phyloP scores from a whole-genome alignment of 164 flowering plant genomes.

The Cinnamomum chago region DNA sequence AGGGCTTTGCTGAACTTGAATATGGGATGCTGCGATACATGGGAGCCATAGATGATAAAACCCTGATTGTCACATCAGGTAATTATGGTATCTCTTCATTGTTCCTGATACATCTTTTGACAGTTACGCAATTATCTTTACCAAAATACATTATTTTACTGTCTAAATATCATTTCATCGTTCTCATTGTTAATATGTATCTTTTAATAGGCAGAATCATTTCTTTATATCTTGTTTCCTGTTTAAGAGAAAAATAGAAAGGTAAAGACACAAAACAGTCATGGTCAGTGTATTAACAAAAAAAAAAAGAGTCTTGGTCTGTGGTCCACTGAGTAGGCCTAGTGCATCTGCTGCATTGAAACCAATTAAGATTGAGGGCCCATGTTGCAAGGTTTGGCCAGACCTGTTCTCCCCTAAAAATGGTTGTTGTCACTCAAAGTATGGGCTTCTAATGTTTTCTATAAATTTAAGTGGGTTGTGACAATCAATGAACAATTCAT shows the following conservation, averaged over 20 bases:
- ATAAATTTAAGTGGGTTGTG: no score
- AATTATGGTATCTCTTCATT: conserved; percentile 6
- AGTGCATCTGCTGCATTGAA: no score
- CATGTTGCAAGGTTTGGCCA: no score
- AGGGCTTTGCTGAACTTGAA: conserved; percentile 96
- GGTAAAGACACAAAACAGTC: neutral
- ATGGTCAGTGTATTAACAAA: no score
- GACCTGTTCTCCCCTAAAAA: no score
- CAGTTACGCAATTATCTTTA: neutral
- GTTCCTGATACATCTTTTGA: neutral
- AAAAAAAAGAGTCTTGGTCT: no score
- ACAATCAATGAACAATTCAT: no score
- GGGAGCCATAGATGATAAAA: conserved; percentile 88
- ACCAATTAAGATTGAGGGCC: no score
- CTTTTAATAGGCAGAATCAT: no score
- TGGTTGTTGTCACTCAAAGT: no score
- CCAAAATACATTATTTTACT: neutral
- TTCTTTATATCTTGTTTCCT: neutral
- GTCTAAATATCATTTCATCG: neutral
- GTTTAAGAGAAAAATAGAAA: neutral
- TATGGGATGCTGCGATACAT: conserved; percentile 89
- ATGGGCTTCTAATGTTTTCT: no score
- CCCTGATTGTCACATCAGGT: conserved; percentile 76
- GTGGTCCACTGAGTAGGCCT: no score
- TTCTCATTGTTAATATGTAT: neutral